Evolutionary conservation across 2,329 filamentous ascomycete species (phyloP).

Genomic region (Phoma sp.): DNA sequence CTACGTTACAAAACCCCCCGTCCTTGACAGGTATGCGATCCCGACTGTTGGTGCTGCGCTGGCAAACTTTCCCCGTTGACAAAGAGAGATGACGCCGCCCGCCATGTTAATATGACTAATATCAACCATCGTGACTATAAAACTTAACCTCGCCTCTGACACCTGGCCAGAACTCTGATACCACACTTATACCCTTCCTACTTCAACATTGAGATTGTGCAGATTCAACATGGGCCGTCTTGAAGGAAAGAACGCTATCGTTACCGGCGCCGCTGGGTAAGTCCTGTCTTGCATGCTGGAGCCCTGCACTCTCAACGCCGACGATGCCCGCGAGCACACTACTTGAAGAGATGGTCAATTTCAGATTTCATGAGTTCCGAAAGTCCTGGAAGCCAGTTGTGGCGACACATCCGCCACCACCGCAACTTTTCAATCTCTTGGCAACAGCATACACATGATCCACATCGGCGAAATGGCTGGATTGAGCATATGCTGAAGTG

Average conservation of each 20-base stretch:
- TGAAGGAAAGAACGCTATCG: conserved; percentile 72
- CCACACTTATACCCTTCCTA: conserved; percentile 3
- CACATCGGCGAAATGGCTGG: not conserved
- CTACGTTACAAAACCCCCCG: not conserved
- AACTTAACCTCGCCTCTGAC: conserved; percentile 22
- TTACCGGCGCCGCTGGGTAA: conserved; percentile 88
- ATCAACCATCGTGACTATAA: conserved; percentile 30
- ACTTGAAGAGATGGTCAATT: not conserved
- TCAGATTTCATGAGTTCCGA: not conserved
- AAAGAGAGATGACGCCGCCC: conserved; percentile 16
- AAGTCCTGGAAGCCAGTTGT: not conserved
- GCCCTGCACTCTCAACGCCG: not conserved
- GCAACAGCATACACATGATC: not conserved
- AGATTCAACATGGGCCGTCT: conserved; percentile 59
- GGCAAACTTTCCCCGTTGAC: conserved; percentile 20
- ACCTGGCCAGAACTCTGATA: conserved; percentile 11
- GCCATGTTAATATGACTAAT: conserved; percentile 17
- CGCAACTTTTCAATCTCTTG: not conserved
- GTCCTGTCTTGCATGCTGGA: conserved; percentile 41
- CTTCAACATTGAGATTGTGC: conserved; percentile 10
- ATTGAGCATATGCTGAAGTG: not conserved
- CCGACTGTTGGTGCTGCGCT: not conserved
- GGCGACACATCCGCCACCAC: conserved; percentile 4
- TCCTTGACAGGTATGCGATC: conserved; percentile 10
- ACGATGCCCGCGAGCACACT: not conserved